These are phyloP conservation scores for Penicillium sp. DNA, from an alignment of 2,329 filamentous ascomycete species.

Conservation along the genomic window DNA sequence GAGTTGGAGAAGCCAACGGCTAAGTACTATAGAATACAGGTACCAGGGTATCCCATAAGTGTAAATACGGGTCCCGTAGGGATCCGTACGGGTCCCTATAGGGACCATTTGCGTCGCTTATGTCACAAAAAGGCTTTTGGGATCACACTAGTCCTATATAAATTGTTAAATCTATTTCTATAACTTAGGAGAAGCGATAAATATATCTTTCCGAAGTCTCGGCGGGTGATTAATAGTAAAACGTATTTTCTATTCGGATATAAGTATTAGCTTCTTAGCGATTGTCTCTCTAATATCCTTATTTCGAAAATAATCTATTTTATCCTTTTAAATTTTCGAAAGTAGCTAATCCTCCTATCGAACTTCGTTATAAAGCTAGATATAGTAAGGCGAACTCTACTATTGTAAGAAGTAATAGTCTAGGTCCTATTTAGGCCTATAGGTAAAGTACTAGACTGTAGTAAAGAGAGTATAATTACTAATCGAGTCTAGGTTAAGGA, in stretches of 20 bases:
- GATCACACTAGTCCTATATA: slow-evolving; percentile 17
- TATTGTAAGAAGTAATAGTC: not conserved
- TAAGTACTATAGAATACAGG: too few relatives aligned
- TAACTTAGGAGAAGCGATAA: slow-evolving; percentile 17
- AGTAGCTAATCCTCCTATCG: not conserved
- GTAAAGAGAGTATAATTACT: not conserved
- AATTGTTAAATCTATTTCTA: slow-evolving; percentile 22
- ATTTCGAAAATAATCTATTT: not conserved
- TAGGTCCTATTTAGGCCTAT: not conserved
- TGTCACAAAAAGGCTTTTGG: too few relatives aligned
- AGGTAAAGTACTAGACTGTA: not conserved
- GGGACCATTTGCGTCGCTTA: too few relatives aligned
- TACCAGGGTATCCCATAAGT: too few relatives aligned
- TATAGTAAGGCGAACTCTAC: not conserved
- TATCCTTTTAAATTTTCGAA: not conserved
- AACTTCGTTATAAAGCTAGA: not conserved
- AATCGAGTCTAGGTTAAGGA: not conserved
- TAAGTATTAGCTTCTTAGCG: not conserved
- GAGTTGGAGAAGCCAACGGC: too few relatives aligned
- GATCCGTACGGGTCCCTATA: too few relatives aligned
- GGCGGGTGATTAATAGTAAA: not conserved
- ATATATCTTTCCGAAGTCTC: slow-evolving; percentile 19
- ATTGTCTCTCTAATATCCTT: not conserved
- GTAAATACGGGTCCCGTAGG: too few relatives aligned
- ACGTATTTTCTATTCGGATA: not conserved